These are phyloP conservation scores for Tolypocladium nubicola DNA, from an alignment of 2,329 filamentous ascomycete genomes.

Conservation along the genomic window DNA sequence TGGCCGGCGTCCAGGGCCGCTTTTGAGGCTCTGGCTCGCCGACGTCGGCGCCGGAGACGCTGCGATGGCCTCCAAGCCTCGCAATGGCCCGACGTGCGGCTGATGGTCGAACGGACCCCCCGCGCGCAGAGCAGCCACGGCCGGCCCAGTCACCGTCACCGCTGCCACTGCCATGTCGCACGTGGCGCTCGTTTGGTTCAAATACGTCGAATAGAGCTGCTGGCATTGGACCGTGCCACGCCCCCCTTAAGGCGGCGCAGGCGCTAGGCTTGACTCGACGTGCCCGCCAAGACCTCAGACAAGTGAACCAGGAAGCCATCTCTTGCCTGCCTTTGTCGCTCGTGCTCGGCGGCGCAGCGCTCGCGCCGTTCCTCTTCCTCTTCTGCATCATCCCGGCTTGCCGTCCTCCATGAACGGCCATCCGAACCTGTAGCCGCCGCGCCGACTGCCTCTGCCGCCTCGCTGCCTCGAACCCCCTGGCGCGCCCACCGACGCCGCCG, in stretches of 20 bases:
- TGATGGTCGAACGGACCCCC: too few species aligned
- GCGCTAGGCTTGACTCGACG: constrained; percentile 6
- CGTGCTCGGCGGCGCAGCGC: neutral
- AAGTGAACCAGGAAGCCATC: neutral
- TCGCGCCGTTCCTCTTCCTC: neutral
- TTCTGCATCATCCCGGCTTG: neutral
- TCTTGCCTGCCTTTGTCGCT: neutral
- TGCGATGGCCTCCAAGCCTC: neutral
- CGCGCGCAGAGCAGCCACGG: too few species aligned
- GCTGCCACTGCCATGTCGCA: neutral
- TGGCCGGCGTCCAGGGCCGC: neutral
- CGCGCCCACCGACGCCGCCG: neutral
- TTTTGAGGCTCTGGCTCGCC: neutral
- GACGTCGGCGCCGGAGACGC: too few species aligned
- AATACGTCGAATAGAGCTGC: neutral
- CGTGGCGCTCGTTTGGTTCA: neutral
- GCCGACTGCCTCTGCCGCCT: neutral
- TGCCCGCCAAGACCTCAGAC: neutral
- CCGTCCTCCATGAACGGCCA: neutral
- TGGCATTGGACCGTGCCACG: constrained; percentile 4
- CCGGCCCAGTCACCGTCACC: neutral
- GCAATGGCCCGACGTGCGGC: neutral
- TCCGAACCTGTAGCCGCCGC: neutral
- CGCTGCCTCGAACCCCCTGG: neutral
- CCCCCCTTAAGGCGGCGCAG: constrained; percentile 3